Conservation (phyloP, 192 early-diverging fungal genomes). For the Oehlia diaphana region DNA sequence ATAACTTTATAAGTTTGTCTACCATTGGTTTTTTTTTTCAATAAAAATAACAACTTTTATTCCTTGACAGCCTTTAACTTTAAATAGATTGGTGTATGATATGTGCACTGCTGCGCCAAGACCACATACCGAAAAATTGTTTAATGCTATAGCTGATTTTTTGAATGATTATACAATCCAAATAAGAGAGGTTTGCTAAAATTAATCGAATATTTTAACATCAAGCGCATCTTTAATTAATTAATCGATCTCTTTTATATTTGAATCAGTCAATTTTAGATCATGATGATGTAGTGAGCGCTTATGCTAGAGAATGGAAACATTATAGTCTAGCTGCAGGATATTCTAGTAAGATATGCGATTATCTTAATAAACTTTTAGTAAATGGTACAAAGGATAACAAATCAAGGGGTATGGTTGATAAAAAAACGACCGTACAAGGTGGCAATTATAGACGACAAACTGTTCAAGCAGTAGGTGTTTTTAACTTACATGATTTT, state of each 20-base stretch:
- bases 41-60: not conserved
- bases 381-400: slow-evolving; percentile 29
- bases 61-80: not conserved
- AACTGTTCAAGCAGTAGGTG: slow-evolving; percentile 63
- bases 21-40: too few species aligned
- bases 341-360: slow-evolving; percentile 62
- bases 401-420: slow-evolving; percentile 35
- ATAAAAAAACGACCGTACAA: slow-evolving; percentile 42
- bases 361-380: slow-evolving; percentile 70
- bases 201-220: not conserved
- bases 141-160: slow-evolving; percentile 66
- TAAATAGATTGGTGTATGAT: slow-evolving; percentile 67
- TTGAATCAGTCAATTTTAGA: slow-evolving; percentile 52
- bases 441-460: slow-evolving; percentile 56
- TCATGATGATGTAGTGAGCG: slow-evolving; percentile 66
- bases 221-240: not conserved
- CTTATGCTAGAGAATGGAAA: slow-evolving; percentile 69
- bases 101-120: slow-evolving; percentile 76
- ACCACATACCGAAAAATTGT: slow-evolving; percentile 65
- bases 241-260: not conserved
- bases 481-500: not conserved
- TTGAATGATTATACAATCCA: slow-evolving; percentile 56
- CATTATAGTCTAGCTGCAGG: slow-evolving; percentile 60
- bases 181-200: slow-evolving; percentile 49
- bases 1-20: too few species aligned